phyloP scores from a whole-genome alignment of 2,329 filamentous ascomycete genomes.

The Penicillium janthinellum region DNA sequence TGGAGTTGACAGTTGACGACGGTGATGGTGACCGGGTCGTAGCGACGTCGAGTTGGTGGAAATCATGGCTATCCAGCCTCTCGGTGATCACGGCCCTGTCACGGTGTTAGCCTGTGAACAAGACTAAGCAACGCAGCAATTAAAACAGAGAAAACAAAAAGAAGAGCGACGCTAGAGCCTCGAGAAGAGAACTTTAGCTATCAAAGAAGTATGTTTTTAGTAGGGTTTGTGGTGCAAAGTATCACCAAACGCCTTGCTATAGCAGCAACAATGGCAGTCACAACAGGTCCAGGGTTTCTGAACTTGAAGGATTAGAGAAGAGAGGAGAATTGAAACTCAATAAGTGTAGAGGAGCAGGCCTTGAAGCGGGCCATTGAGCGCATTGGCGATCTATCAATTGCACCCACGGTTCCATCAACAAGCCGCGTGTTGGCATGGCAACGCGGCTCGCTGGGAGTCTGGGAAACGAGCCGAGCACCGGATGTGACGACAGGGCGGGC shows the following conservation, averaged over 20 bases:
- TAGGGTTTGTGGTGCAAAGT: not conserved
- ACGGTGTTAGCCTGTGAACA: slow-evolving; percentile 50
- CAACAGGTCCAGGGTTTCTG: not conserved
- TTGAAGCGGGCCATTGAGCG: slow-evolving; percentile 34
- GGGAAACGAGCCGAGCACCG: slow-evolving; percentile 31
- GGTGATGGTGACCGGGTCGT: slow-evolving; percentile 73
- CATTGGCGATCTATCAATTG: slow-evolving; percentile 36
- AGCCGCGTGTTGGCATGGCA: slow-evolving; percentile 43
- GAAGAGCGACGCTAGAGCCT: slow-evolving; percentile 22
- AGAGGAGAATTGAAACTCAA: slow-evolving; percentile 29
- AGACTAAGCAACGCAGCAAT: slow-evolving; percentile 38
- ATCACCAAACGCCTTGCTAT: not conserved
- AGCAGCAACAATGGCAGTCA: not conserved
- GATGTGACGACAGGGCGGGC: slow-evolving; percentile 16
- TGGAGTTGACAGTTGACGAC: slow-evolving; percentile 85
- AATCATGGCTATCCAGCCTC: slow-evolving; percentile 34
- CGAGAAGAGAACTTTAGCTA: slow-evolving; percentile 6
- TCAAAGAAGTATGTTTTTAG: not conserved
- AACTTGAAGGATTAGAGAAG: slow-evolving; percentile 16
- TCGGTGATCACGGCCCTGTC: slow-evolving; percentile 60
- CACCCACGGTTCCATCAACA: slow-evolving; percentile 43
- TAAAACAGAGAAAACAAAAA: slow-evolving; percentile 18
- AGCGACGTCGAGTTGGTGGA: slow-evolving; percentile 25
- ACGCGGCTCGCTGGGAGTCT: slow-evolving; percentile 34
- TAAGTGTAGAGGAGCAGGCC: slow-evolving; percentile 29